Base-by-base conservation (phyloP, 1,139 yeast genomes). In the Debaryomyces sp. region DNA sequence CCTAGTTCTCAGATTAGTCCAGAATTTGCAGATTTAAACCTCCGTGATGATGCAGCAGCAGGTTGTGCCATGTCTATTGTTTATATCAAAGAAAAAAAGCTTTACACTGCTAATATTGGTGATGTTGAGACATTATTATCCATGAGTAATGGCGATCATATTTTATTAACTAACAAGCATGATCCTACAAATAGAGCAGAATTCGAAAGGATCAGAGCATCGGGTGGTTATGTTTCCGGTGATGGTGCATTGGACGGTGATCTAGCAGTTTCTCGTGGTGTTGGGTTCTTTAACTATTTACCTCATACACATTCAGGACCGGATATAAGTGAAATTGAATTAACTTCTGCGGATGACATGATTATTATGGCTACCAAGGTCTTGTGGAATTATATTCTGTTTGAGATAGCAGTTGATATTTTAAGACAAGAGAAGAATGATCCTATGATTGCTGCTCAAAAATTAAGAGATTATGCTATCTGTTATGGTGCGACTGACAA, bases 241-340 rank as follows among this genome's bases (percentile, higher is more conserved):
- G 88, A 87, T 59, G 97, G 96, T 50, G 84, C 85, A 50, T 77
- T 94, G 43, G 97, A 92, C 64, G 96, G 95, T 41, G 85, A 82
- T 35, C 78, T 90, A 23, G 85, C 84, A 44, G 88, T 91, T 36
- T 89, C 97, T 1, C 80, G 99, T 57, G 96, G 97, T 27, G 91
- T 90, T 48, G 99, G 99, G 0, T 92, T 89, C 64, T 86, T 87
- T 65, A 87, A 89, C 56, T 77, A 87, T 58, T 77, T 91, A 46
- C 97, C 98, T 1, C 96, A 90, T 63, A 84, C 95, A 29, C 90
- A 89, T 61, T 89, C 96, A 0, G 92, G 91, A 0, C 98, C 99
- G 1, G 86, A 85, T 59, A 82, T 91, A 35, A 75, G 82, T 8
- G 83, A 82, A 48, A 72, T 84, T 26, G 78, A 81, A 26, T 65